Evolutionary conservation across 2,329 filamentous ascomycete species (phyloP).

Genomic region (Diaporthe batatas): DNA sequence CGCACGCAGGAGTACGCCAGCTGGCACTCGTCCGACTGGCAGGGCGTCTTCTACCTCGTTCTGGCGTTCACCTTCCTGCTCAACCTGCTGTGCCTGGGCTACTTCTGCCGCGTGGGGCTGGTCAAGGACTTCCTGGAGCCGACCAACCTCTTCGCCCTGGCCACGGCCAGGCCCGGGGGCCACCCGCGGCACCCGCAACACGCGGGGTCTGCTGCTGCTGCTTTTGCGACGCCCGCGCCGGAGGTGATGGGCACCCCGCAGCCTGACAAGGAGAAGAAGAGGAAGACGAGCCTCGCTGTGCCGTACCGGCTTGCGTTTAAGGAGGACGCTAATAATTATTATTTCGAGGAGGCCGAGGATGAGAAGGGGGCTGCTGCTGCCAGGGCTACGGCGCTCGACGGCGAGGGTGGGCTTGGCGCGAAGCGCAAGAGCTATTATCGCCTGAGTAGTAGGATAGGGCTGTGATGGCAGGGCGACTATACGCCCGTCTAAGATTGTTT

Average conservation of each 20-base stretch:
- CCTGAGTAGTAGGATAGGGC: slow-evolving; percentile 29
- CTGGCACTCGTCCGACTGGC: slow-evolving; percentile 71
- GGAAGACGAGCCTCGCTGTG: slow-evolving; percentile 53
- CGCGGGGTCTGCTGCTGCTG: slow-evolving; percentile 29
- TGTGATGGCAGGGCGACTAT: background rate
- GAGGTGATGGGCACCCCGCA: slow-evolving; percentile 50
- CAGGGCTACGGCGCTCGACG: slow-evolving; percentile 16
- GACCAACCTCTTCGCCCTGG: slow-evolving; percentile 79
- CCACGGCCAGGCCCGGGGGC: slow-evolving; percentile 66
- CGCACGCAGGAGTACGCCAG: slow-evolving; percentile 78
- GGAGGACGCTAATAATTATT: slow-evolving; percentile 57
- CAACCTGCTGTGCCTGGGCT: slow-evolving; percentile 75
- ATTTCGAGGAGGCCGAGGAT: slow-evolving; percentile 55
- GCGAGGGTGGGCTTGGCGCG: background rate
- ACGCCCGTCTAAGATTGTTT: background rate
- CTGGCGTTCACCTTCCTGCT: slow-evolving; percentile 75
- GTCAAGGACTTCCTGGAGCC: slow-evolving; percentile 86
- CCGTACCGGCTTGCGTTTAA: slow-evolving; percentile 59
- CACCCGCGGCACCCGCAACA: slow-evolving; percentile 49
- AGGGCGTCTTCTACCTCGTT: slow-evolving; percentile 76
- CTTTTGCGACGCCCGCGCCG: slow-evolving; percentile 47
- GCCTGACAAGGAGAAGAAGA: slow-evolving; percentile 24
- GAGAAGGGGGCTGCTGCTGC: background rate
- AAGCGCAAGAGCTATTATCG: slow-evolving; percentile 29
- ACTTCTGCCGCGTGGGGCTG: slow-evolving; percentile 68